Evolutionary conservation across 2,329 filamentous ascomycete species (phyloP).

Genomic region (Neurospora crassa): DNA sequence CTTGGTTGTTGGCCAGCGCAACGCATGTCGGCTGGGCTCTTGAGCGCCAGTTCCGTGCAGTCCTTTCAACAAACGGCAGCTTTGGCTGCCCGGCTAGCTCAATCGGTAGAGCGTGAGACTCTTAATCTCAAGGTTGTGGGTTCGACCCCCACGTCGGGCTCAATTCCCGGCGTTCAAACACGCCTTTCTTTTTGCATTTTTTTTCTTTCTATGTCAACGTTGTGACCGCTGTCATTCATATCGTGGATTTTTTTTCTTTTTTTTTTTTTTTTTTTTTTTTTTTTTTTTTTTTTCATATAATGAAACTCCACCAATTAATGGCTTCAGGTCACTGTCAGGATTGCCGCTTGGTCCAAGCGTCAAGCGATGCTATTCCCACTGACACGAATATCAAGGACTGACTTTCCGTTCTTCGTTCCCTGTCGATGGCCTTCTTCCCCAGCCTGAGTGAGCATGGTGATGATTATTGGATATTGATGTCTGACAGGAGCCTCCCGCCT

Average conservation of each 20-base stretch:
- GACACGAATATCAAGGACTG: not conserved
- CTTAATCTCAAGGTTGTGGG: slow-evolving; percentile 29
- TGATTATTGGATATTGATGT: too few relatives aligned
- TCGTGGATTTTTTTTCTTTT: fast-evolving
- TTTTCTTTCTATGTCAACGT: not conserved
- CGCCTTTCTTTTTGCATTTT: not conserved
- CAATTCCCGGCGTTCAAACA: not conserved
- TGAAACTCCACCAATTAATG: too few relatives aligned
- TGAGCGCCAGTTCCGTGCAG: not conserved
- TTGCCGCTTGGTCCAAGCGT: not conserved
- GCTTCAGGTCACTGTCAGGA: too few relatives aligned
- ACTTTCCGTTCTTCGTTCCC: not conserved
- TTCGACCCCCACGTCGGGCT: too few relatives aligned
- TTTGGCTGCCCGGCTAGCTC: slow-evolving; percentile 46
- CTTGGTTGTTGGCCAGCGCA: not conserved
- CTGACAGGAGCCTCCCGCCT: too few relatives aligned
- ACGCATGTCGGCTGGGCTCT: not conserved
- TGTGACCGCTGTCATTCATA: not conserved
- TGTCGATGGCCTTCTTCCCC: not conserved
- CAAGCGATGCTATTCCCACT: not conserved
- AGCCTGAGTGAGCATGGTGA: not conserved
- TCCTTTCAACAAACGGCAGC: not conserved
- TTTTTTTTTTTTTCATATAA: too few relatives aligned
- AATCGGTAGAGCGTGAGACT: slow-evolving; percentile 68
- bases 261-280: too few relatives aligned